phyloP scores from a whole-genome alignment of 495 filamentous ascomycete species.

The Bacidia rubella region DNA sequence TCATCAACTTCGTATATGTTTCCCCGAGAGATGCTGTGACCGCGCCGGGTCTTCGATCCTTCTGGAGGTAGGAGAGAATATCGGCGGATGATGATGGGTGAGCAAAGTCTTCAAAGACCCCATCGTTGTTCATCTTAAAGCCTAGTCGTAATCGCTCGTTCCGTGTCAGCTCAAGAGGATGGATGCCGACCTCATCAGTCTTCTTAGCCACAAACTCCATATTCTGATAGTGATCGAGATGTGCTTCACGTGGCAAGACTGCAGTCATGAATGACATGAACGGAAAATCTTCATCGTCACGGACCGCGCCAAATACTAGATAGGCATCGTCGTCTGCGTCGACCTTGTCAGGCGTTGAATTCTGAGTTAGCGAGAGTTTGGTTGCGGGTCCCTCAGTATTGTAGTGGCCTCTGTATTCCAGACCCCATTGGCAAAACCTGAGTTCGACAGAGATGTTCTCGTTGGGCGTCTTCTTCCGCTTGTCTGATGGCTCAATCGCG shows the following conservation, averaged over 20 bases:
- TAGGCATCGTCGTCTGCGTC: slow-evolving; percentile 14
- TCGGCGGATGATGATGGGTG: not conserved
- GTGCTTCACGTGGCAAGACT: slow-evolving; percentile 8
- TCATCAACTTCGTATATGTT: not conserved
- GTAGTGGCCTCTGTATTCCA: slow-evolving; percentile 17
- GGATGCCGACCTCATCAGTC: slow-evolving; percentile 13
- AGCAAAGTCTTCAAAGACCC: slow-evolving; percentile 8
- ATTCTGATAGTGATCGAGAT: slow-evolving; percentile 14
- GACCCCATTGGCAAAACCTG: slow-evolving; percentile 17
- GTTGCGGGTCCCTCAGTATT: slow-evolving; percentile 18
- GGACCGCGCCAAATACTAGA: slow-evolving; percentile 9
- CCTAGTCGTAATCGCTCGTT: slow-evolving; percentile 18
- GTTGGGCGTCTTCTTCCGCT: slow-evolving; percentile 6
- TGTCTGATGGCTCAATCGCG: slow-evolving; percentile 7
- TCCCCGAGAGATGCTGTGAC: not conserved
- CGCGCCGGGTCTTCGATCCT: not conserved
- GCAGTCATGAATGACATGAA: slow-evolving; percentile 15
- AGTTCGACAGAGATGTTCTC: slow-evolving; percentile 9
- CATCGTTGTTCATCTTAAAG: slow-evolving; percentile 13
- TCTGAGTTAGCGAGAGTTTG: slow-evolving; percentile 11
- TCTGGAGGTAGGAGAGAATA: not conserved
- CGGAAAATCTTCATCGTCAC: slow-evolving; percentile 17
- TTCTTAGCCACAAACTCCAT: slow-evolving; percentile 19
- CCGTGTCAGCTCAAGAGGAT: slow-evolving; percentile 8
- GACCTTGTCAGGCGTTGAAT: slow-evolving; percentile 12